phyloP scores from a whole-genome alignment of 169 alveolate genomes.

The Plasmodium gonderi region DNA sequence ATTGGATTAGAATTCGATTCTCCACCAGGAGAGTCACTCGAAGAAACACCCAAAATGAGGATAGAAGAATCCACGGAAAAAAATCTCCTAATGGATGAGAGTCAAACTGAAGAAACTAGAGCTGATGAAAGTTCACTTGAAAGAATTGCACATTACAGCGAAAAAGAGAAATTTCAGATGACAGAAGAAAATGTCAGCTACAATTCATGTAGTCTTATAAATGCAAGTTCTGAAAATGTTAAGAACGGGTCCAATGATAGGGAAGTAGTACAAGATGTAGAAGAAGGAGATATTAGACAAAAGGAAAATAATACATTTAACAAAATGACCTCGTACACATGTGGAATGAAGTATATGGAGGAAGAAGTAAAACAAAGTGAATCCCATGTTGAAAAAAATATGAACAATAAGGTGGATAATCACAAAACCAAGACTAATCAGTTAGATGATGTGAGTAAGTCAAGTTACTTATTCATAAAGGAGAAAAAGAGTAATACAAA shows the following conservation, averaged over 20 bases:
- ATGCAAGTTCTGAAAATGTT: too few relatives aligned
- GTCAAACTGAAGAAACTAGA: not conserved
- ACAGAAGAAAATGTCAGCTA: not conserved
- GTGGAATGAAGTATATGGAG: too few relatives aligned
- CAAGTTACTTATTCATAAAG: not conserved
- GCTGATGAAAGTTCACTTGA: not conserved
- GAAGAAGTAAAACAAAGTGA: not conserved
- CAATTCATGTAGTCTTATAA: too few relatives aligned
- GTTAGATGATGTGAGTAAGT: slow-evolving; percentile 8
- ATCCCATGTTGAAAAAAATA: not conserved
- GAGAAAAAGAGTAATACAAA: not conserved
- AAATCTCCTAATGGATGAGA: not conserved
- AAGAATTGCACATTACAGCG: not conserved
- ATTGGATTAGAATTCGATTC: not conserved
- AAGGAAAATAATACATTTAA: not conserved
- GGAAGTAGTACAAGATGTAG: not conserved
- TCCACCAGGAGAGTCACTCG: not conserved
- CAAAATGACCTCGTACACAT: too few relatives aligned
- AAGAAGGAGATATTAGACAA: not conserved
- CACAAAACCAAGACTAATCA: slow-evolving; percentile 32
- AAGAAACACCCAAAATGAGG: not conserved
- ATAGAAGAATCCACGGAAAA: not conserved
- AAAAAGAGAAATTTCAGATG: not conserved
- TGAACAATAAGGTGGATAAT: slow-evolving; percentile 25
- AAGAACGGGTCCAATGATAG: too few relatives aligned